These are phyloP conservation scores for Xerocomellus chrysenteron DNA, from an alignment of 768 basidiomycete genomes.

Conservation along the genomic window DNA sequence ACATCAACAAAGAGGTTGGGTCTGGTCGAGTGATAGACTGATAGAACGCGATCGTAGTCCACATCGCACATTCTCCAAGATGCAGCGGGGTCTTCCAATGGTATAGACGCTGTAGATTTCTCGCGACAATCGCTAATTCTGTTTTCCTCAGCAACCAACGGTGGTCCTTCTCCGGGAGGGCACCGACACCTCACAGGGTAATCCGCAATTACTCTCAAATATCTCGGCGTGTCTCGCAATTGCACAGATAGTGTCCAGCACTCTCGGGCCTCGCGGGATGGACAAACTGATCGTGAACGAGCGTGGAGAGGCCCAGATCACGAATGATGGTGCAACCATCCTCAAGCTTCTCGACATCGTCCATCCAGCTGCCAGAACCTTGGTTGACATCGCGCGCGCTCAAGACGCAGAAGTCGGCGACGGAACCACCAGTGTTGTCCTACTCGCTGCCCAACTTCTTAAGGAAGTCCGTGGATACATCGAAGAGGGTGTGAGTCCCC, in stretches of 20 bases:
- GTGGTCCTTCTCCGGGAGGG: constrained; percentile 96
- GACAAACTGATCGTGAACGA: constrained; percentile 96
- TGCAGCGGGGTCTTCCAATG: constrained; percentile 85
- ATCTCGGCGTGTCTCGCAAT: constrained; percentile 96
- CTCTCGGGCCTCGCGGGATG: constrained; percentile 98
- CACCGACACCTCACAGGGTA: constrained; percentile 95
- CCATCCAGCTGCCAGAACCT: constrained; percentile 95
- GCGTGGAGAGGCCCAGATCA: constrained; percentile 95
- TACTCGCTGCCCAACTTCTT: constrained; percentile 90
- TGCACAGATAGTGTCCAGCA: constrained; percentile 85
- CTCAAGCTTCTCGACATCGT: constrained; percentile 96
- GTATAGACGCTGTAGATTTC: constrained; percentile 35
- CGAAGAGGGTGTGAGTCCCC: constrained; percentile 96
- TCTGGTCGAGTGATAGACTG: background rate
- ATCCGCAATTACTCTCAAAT: constrained; percentile 88
- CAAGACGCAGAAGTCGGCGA: constrained; percentile 99
- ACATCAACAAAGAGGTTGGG: constrained; percentile 12
- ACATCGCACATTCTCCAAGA: constrained; percentile 42
- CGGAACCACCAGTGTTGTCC: constrained; percentile 94
- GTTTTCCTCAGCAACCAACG: constrained; percentile 79
- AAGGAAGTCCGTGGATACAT: constrained; percentile 91
- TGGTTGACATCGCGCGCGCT: constrained; percentile 97
- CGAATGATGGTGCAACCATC: constrained; percentile 99
- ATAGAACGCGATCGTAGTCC: constrained; percentile 1
- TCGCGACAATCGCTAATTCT: constrained; percentile 14